A percentile compares a stretch with the other conserved stretches of the same genome.
These are phyloP conservation scores for Rheum nobile DNA, from an alignment of 148 eudicot genomes.

Conservation along the genomic window DNA sequence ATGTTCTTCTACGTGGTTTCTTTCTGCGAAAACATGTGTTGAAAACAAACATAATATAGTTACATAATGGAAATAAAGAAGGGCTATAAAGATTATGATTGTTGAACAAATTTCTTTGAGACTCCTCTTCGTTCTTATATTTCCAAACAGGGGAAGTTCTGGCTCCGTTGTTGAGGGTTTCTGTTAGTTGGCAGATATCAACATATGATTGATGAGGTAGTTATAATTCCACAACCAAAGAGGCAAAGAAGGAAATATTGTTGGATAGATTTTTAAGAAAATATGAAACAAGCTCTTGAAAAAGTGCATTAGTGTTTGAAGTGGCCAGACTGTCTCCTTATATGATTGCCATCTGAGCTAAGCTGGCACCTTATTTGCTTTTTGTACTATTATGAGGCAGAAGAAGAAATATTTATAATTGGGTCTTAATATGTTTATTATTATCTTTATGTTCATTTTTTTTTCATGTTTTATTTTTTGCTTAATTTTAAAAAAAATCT, in stretches of 20 bases:
- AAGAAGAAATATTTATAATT: too few species aligned
- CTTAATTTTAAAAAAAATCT: too few species aligned
- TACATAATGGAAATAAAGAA: not conserved
- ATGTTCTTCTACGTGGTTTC: not conserved
- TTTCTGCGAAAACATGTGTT: not conserved
- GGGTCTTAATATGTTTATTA: too few species aligned
- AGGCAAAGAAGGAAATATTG: too few species aligned
- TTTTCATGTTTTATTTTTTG: too few species aligned
- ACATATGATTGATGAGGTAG: not conserved
- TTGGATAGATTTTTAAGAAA: not conserved
- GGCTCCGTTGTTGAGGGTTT: not conserved
- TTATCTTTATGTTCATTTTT: too few species aligned
- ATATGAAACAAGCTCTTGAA: not conserved
- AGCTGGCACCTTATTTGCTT: not conserved
- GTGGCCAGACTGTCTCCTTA: not conserved
- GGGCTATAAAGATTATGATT: too few species aligned
- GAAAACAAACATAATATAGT: not conserved
- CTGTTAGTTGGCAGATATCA: not conserved
- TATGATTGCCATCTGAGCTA: not conserved
- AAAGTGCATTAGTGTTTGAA: not conserved
- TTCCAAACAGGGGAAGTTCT: not conserved
- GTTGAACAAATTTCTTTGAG: not conserved
- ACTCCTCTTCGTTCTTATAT: not conserved
- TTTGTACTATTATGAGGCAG: conserved; percentile 27
- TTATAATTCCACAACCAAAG: not conserved